Evolutionary conservation across 2,329 filamentous ascomycete genomes (phyloP).

Genomic region (Ophiocordyceps robertsii): DNA sequence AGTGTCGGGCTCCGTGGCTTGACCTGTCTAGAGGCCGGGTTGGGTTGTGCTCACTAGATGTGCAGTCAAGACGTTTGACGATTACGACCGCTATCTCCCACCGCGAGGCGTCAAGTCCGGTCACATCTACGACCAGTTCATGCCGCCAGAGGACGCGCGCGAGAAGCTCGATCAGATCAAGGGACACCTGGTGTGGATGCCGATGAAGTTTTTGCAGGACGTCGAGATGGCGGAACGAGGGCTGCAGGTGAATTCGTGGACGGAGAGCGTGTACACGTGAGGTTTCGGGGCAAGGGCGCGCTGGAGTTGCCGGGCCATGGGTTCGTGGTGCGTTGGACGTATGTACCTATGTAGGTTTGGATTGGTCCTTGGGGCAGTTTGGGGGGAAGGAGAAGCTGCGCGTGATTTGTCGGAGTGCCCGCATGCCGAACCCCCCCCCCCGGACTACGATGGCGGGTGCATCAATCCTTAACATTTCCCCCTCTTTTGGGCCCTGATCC

Average conservation of each 20-base stretch:
- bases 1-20: conserved; percentile 10
- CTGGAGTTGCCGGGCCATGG: no score
- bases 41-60: conserved; percentile 3
- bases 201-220: conserved; percentile 72
- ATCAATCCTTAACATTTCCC: no score
- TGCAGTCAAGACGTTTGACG: conserved; percentile 70
- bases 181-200: conserved; percentile 92
- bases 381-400: no score
- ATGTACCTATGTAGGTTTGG: neutral
- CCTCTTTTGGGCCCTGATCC: no score
- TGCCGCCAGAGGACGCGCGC: conserved; percentile 59
- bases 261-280: conserved; percentile 74
- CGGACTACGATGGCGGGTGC: no score
- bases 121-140: conserved; percentile 72
- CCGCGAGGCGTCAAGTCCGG: conserved; percentile 62
- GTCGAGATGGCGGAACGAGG: conserved; percentile 84
- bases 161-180: conserved; percentile 65
- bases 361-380: neutral
- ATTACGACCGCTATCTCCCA: conserved; percentile 71
- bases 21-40: neutral
- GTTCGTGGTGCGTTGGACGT: no score
- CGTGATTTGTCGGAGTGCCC: no score
- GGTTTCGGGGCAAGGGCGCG: neutral
- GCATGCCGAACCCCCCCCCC: no score
- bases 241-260: conserved; percentile 71